These are phyloP conservation scores for Fusarium pseudocircinatum DNA, from an alignment of 2,329 filamentous ascomycete species.

Conservation along the genomic window DNA sequence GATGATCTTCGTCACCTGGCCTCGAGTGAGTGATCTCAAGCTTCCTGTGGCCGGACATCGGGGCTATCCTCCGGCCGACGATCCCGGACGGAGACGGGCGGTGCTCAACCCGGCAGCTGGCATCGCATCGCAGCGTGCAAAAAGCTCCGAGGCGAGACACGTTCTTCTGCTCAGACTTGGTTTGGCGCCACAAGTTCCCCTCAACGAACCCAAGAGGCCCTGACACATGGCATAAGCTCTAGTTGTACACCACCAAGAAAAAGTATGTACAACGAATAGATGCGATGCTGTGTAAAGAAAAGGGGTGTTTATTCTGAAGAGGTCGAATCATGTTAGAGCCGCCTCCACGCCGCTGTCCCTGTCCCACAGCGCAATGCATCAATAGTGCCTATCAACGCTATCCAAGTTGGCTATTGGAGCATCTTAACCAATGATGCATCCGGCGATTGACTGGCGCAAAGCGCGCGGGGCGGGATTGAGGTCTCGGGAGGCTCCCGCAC, in stretches of 20 bases:
- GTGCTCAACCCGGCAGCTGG: not conserved
- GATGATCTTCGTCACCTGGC: conserved; percentile 21
- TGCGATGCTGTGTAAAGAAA: conserved; percentile 4
- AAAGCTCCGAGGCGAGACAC: conserved; percentile 31
- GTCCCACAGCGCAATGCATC: conserved; percentile 19
- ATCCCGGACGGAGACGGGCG: conserved; percentile 1
- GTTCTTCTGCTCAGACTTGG: conserved; percentile 4
- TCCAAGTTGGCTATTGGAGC: not conserved
- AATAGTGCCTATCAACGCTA: conserved; percentile 13
- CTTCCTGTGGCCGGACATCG: not conserved
- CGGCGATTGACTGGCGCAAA: conserved; percentile 28
- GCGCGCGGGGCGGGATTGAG: conserved; percentile 32
- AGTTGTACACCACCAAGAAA: conserved; percentile 8
- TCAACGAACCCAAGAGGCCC: not conserved
- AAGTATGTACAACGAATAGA: not conserved
- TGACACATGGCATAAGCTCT: conserved; percentile 27
- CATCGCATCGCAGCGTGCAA: not conserved
- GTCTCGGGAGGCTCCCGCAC: conserved; percentile 39
- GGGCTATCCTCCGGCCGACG: not conserved
- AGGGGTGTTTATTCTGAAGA: not conserved
- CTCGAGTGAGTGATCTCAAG: conserved; percentile 24
- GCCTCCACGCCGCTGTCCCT: conserved; percentile 4
- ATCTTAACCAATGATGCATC: conserved; percentile 26
- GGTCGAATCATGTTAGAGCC: conserved; percentile 18
- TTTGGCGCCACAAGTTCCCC: conserved; percentile 23